A percentile compares a stretch with the other conserved stretches of the same genome.
phyloP scores from a whole-genome alignment of 805 yeast genomes.

The Citeromyces nyonsensis region DNA sequence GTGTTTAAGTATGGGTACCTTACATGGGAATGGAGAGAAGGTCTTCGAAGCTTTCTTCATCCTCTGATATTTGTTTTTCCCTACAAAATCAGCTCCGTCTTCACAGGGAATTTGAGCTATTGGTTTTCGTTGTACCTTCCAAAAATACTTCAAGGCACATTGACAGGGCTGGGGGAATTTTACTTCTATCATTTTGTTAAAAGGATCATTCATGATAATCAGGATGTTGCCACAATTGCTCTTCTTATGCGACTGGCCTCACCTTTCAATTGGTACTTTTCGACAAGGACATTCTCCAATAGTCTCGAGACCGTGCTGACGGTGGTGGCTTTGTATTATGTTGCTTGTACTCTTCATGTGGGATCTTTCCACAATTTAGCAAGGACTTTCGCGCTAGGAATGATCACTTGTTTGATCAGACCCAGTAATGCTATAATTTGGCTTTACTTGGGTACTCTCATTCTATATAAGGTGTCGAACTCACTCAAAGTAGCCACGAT shows the following conservation, averaged over 20 bases:
- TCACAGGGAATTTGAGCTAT: constrained; percentile 16
- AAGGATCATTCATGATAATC: constrained; percentile 14
- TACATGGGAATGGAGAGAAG: constrained; percentile 90
- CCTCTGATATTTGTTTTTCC: constrained; percentile 54
- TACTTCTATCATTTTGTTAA: constrained; percentile 29
- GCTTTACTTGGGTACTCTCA: constrained; percentile 38
- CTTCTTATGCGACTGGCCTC: constrained; percentile 39
- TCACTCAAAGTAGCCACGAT: constrained; percentile 3
- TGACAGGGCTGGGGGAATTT: constrained; percentile 64
- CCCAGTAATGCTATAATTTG: constrained; percentile 80
- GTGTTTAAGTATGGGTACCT: constrained; percentile 69
- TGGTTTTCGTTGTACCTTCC: constrained; percentile 35
- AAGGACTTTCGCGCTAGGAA: constrained; percentile 33
- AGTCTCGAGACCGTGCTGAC: constrained; percentile 66
- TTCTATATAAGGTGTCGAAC: constrained; percentile 7
- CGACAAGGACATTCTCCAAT: constrained; percentile 78
- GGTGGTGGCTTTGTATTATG: constrained; percentile 43
- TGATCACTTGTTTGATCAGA: constrained; percentile 52
- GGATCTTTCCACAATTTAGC: constrained; percentile 5
- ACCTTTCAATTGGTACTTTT: constrained; percentile 70
- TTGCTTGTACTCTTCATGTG: constrained; percentile 29
- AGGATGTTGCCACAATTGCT: constrained; percentile 21
- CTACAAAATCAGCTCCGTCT: constrained; percentile 15
- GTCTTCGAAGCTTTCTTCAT: constrained; percentile 63
- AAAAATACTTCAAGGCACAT: constrained; percentile 47